Percentiles rank a stretch among this genome's conserved stretches.
Evolutionary conservation across 495 filamentous ascomycete genomes (phyloP).

Genomic region (Neurospora discreta): DNA sequence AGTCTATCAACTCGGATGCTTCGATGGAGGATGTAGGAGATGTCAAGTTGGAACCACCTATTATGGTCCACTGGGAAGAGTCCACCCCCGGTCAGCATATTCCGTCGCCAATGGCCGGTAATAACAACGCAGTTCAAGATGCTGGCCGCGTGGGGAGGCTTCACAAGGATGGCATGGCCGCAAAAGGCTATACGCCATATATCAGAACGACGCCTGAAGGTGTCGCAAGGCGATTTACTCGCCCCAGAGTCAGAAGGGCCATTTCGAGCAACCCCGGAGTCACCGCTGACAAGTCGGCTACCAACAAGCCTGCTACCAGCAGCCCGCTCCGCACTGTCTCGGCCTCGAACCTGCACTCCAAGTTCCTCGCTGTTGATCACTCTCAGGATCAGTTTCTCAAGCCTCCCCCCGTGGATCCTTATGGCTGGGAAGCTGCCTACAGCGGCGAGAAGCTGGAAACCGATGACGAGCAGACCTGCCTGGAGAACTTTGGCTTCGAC

Average conservation of each 20-base stretch:
- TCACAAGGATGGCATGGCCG: slow-evolving; percentile 40
- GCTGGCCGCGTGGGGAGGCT: slow-evolving; percentile 18
- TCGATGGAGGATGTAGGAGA: slow-evolving; percentile 6
- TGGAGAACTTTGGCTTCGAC: slow-evolving; percentile 1
- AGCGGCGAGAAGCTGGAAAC: slow-evolving; percentile 17
- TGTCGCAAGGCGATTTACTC: slow-evolving; percentile 16
- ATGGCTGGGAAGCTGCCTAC: slow-evolving; percentile 36
- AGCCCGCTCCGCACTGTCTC: slow-evolving; percentile 21
- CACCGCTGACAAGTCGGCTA: slow-evolving; percentile 5
- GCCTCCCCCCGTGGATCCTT: slow-evolving; percentile 26
- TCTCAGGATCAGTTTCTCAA: slow-evolving; percentile 8
- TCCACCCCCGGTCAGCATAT: slow-evolving; percentile 35
- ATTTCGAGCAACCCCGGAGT: neutral
- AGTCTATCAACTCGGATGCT: slow-evolving; percentile 8
- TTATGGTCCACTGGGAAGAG: slow-evolving; percentile 29
- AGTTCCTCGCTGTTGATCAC: slow-evolving; percentile 9
- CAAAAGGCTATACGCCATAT: slow-evolving; percentile 31
- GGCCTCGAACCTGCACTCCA: slow-evolving; percentile 32
- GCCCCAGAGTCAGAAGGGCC: slow-evolving; percentile 16
- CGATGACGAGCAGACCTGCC: slow-evolving; percentile 12
- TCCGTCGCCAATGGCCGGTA: slow-evolving; percentile 18
- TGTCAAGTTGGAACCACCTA: slow-evolving; percentile 6
- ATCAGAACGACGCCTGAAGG: slow-evolving; percentile 8
- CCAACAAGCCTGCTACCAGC: neutral
- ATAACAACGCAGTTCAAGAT: slow-evolving; percentile 20